Conservation (phyloP, 148 eudicot species). For the Spergularia marina region DNA sequence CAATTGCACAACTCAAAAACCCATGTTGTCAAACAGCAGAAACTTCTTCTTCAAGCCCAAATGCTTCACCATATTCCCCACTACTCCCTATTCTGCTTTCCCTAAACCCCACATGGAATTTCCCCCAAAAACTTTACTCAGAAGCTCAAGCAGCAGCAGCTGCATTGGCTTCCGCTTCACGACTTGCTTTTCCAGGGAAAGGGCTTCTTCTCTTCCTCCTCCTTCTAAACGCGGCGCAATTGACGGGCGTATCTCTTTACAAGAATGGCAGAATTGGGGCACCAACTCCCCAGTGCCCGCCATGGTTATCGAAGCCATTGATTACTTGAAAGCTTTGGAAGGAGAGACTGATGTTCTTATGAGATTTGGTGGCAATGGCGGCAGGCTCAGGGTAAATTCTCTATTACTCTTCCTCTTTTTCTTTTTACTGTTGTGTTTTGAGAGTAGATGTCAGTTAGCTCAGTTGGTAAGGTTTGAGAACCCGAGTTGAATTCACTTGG, state of each 20-base stretch:
- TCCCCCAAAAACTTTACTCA: not conserved
- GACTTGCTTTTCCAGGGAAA: constrained; percentile 12
- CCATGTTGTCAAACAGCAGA: constrained; percentile 12
- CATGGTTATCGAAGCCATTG: constrained; percentile 52
- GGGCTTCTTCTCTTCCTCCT: constrained; percentile 38
- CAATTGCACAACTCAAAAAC: too few species aligned
- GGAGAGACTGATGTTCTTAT: constrained; percentile 41
- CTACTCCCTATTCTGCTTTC: not conserved
- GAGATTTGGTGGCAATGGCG: constrained; percentile 75
- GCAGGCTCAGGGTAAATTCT: constrained; percentile 47
- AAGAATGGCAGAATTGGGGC: constrained; percentile 95
- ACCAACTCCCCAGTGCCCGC: constrained; percentile 62
- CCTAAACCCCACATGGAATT: not conserved
- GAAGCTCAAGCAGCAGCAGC: not conserved
- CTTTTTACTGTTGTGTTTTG: not conserved
- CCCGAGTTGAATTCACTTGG: too few species aligned
- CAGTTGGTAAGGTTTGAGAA: not conserved
- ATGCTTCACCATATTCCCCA: not conserved
- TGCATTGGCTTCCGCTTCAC: not conserved
- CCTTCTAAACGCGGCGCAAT: constrained; percentile 14
- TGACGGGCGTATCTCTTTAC: constrained; percentile 38
- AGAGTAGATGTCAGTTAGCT: not conserved
- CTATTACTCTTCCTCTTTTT: not conserved
- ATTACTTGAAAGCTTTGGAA: constrained; percentile 62
- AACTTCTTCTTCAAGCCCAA: not conserved